Base-by-base conservation (phyloP, 768 basidiomycete genomes). In the Leccinum subgranulosum region DNA sequence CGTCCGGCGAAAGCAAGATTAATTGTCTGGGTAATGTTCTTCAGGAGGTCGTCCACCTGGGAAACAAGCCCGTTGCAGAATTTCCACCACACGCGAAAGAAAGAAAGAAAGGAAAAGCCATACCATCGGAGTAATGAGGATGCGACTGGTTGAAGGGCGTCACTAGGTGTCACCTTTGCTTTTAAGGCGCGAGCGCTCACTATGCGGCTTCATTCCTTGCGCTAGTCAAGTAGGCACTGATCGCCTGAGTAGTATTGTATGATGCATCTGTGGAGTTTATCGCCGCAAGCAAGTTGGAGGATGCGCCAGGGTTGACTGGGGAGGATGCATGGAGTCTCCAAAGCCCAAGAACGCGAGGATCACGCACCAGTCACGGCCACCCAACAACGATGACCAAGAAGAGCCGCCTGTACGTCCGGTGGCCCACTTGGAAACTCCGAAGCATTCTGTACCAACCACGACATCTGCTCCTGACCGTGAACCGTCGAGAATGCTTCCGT, bases 121-220 rank as follows among this genome's bases (percentile, higher is more conserved):
- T 49, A 58, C 60, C 58, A 55, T 59, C 28, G 54, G 53, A 31
- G 56, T 52, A 43, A 69, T 65, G 29, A 50, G 12, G 21, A 3
- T 59, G 33, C 67, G 67, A 27, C 68, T 74, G 15, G 27, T 31
- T 31, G 31, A 53, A 58, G 14, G 25, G n/a, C 7, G 19, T 66
- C 36, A 64, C 17, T 28, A 25, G 3, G 29, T 8, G 34, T 62
- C 21, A 48, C 21, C 12, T 33, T 41, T 25, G 7, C 34, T 9
- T 11, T 21, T 27, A 12, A 50, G 6, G n/a, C 11, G 7, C 41
- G 34, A 27, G 58, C 49, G 19, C 84, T 69, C 66, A 87, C 86
- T 75, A 87, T 17, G 77, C 79, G 58, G 81, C 82, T 60, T 85
- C 85, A 49, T 80, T 86, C 28, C 85, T 75, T 21, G 81, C 85